phyloP scores from a whole-genome alignment of 495 filamentous ascomycete genomes.

The Tuber indicum region DNA sequence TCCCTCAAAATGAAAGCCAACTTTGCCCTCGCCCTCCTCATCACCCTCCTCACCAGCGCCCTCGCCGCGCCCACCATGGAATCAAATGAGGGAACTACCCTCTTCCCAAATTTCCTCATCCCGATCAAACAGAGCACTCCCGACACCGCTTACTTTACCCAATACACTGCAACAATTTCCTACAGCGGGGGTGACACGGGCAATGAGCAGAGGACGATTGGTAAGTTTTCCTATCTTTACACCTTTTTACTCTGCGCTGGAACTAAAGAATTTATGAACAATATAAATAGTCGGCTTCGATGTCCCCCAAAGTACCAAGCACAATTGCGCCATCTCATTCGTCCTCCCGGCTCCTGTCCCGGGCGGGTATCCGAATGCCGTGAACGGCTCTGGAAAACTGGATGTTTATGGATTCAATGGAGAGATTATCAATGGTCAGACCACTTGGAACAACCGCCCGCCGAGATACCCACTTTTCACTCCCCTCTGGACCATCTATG shows the following conservation, averaged over 20 bases:
- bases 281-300: conserved; percentile 24
- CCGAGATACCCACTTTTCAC: conserved; percentile 15
- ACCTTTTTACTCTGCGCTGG: neutral
- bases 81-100: conserved; percentile 10
- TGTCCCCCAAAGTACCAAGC: conserved; percentile 17
- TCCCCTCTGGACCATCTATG: conserved; percentile 20
- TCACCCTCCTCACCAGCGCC: neutral
- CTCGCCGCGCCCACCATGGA: conserved; percentile 13
- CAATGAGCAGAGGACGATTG: conserved; percentile 22
- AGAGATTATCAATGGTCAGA: conserved; percentile 14
- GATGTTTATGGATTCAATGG: conserved; percentile 26
- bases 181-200: conserved; percentile 14
- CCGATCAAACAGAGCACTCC: conserved; percentile 17
- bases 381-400: conserved; percentile 22
- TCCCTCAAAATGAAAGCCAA: neutral
- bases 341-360: conserved; percentile 12
- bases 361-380: conserved; percentile 18
- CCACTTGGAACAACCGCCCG: conserved; percentile 23
- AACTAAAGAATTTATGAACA: neutral
- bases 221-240: conserved; percentile 6
- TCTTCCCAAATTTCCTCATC: conserved; percentile 29
- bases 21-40: conserved; percentile 11
- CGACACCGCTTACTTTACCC: conserved; percentile 18
- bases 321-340: conserved; percentile 22
- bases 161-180: conserved; percentile 24